Evolutionary conservation across 176 grass and related monocot genomes (phyloP).

Genomic region (Bonia amplexicaulis): DNA sequence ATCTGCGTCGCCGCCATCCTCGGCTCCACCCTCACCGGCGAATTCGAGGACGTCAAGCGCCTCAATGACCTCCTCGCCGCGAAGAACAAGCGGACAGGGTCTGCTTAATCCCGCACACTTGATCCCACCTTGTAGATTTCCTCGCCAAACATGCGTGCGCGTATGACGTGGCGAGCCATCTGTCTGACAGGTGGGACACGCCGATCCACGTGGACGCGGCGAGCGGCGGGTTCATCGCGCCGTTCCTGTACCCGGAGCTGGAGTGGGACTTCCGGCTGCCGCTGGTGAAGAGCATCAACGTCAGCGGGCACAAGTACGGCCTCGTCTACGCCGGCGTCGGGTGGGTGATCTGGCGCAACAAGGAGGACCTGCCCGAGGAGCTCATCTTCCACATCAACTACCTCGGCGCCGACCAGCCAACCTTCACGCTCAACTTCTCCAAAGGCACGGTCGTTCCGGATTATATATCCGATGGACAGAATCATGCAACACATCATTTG

Average conservation of each 20-base stretch:
- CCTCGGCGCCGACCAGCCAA: conserved; percentile 87
- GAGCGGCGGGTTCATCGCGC: conserved; percentile 87
- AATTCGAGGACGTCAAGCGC: conserved; percentile 84
- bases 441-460: conserved; percentile 37
- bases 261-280: conserved; percentile 93
- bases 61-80: conserved; percentile 55
- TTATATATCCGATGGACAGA: background rate
- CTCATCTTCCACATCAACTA: conserved; percentile 99
- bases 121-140: background rate
- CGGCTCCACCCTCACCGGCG: conserved; percentile 79
- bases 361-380: conserved; percentile 71
- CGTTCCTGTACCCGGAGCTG: conserved; percentile 73
- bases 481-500: background rate
- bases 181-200: conserved; percentile 47
- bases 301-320: conserved; percentile 95
- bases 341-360: conserved; percentile 79
- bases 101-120: background rate
- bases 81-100: conserved; percentile 69
- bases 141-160: background rate
- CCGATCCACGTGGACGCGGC: conserved; percentile 90
- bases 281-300: conserved; percentile 86
- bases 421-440: conserved; percentile 97
- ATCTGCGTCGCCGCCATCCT: conserved; percentile 93
- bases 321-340: conserved; percentile 86
- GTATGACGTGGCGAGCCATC: background rate